Evolutionary conservation across 2,329 filamentous ascomycete species (phyloP), one percentile per base, ranked within the genome.

Genomic region (Aurifilum marmelostoma): DNA sequence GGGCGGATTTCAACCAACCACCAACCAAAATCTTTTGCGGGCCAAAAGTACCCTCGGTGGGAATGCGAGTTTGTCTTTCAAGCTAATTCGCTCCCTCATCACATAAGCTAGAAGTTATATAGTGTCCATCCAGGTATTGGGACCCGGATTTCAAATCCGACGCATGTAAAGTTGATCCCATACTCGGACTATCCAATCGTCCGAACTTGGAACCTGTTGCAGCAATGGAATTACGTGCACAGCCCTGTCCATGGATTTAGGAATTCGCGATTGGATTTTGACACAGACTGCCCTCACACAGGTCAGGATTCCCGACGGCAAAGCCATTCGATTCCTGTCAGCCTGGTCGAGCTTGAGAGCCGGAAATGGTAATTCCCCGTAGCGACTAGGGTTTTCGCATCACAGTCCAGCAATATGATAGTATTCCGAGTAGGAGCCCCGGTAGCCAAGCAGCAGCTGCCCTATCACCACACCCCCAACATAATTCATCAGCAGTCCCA

Each of bases 401-500:
- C 56, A 59, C 32, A 37, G 4, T 21, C 11, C 16, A 37, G 18
- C 29, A 11, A 9, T 12, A 18, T 59, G 56, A 32, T 67, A 66
- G 24, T 71, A 71, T n/a, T 71, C 69, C 21, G 52, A 47, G 32
- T 69, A 71, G 9, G 58, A 59, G 18, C 39, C 63, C 34, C 24
- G 50, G 52, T 66, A 71, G 12, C 69, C 69, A 21, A 71, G 69
- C 21, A 71, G n/a, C 21, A 59, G 27, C 24, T 37, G 66, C 11
- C 69, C 69, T 52, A 69, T 63, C 16, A 71, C 18, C 7, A 69
- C 52, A 16, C 67, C 69, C 11, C 69, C 69, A 3, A 66, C 21
- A 39, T 65, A 66, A 34, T 63, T 71, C 11, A 69, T 50, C 43
- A 69, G 12, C 21, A 66, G 21, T 4, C 67, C 69, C 8, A 64